Evolutionary conservation across 805 yeast species (phyloP), one percentile per base, ranked within the genome.

Genomic region (Cephaloascus albidus): DNA sequence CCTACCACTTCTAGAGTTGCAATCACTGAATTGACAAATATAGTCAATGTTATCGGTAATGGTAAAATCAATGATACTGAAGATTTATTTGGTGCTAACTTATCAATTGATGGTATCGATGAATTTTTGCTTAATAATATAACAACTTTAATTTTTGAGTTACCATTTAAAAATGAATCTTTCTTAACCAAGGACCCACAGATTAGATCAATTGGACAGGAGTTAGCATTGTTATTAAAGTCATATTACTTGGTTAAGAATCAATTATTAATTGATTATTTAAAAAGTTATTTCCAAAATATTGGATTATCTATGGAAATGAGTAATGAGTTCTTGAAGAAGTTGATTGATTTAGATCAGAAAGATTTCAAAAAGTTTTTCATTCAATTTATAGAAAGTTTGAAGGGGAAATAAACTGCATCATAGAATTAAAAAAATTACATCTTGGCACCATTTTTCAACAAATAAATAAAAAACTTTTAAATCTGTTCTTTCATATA

Each of bases 141-240:
- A 20, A 72, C 88, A 3, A 72, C 81, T 37, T 61, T 85, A 40
- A 69, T 81, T 28, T 84, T 87, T 63, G 89, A 86, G 55, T 64
- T 87, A 36, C 86, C 95, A n/a, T 80, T 85, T 55, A 79, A 82
- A 48, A 73, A 79, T 28, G 72, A 72, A 26, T 72, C 69, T 30
- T 79, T 81, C 49, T 76, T 81, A 51, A 63, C 79, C 37, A 76
- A 77, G 46, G 96, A 88, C 56, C 95, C 95, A 3, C 89, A 85
- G 54, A 76, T 74, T 47, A 72, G 90, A 51, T 70, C 80, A 43
- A 70, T 85, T 31, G 80, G 87, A 2, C 75, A 78, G 46, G 98
- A 90, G 52, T 65, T 85, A 12, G 76, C 93, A 1, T 65, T 76
- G 35, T 61, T 87, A 18, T 73, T 89, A 54, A 82, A 77, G 47